Base-by-base conservation (phyloP, 2,329 filamentous ascomycete species). In the Magnaporthiopsis poae region DNA sequence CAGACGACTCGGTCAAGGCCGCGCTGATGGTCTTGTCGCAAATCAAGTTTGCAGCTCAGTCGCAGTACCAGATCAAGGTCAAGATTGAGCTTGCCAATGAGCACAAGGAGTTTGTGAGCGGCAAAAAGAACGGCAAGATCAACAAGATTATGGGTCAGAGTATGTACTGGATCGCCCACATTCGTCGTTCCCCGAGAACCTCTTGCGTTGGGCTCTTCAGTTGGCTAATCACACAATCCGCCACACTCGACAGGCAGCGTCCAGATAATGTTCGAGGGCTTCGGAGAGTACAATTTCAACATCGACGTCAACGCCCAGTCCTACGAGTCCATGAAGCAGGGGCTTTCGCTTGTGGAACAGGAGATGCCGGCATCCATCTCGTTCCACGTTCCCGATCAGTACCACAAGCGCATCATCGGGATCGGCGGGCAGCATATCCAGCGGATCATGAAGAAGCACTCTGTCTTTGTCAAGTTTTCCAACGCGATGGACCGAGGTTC, bases 91-190 rank as follows among this genome's bases (percentile, higher is more conserved):
- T 99, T 67, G 95, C 95, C 74, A 98, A 98, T 74, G 95, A 99
- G 80, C 95, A 99, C 82, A 99, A 99, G 78, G 95, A 99, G 75
- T 99, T 99, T 75, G 95, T 99, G 67, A 97, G 93, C 72, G 95
- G 95, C 72, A 99, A 99, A 84, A 99, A 99, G 83, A 99, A 99
- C 73, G 95, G 95, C 78, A 99, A 99, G 81, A 99, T 99, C 79
- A 99, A 99, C 84, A 99, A 99, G 83, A 99, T 99, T 74, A 99
- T 99, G 95, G 95, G 94, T 31, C 94, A 98, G 78, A 97, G 93
- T 86, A 78, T 71, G 82, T 13, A 59, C 18, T 12, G 35, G 8
- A 25, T n/a, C 25, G 27, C n/a, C n/a, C 21, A 70, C 60, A 72
- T 68, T n/a, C 5, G 46, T 52, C 5, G 18, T 52, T 12, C 21